These are phyloP conservation scores for Bipolaris gigantea DNA, from an alignment of 2,329 filamentous ascomycete species.

Conservation along the genomic window DNA sequence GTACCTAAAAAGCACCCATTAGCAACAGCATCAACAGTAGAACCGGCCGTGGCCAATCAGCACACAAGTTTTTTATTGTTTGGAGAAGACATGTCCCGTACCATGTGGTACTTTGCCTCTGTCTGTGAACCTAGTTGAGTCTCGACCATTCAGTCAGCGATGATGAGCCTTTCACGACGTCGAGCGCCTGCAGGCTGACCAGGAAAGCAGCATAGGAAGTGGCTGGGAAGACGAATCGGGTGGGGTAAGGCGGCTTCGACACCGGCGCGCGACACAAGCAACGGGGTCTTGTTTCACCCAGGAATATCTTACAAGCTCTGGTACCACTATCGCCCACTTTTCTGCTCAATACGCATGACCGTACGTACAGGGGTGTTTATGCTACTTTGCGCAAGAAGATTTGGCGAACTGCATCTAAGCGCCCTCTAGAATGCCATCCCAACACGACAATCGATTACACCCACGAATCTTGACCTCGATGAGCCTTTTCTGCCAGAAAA, in stretches of 20 bases:
- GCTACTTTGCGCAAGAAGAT: constrained; percentile 5
- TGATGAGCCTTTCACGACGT: constrained; percentile 23
- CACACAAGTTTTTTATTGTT: constrained; percentile 12
- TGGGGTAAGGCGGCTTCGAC: constrained; percentile 20
- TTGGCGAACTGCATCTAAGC: constrained; percentile 24
- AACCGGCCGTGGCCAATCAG: constrained; percentile 24
- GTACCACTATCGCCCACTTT: constrained; percentile 23
- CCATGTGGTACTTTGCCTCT: constrained; percentile 29
- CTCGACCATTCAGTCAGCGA: constrained; percentile 28
- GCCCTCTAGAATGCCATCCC: constrained; percentile 14
- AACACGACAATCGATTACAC: constrained; percentile 4
- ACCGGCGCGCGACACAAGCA: constrained; percentile 32
- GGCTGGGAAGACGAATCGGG: constrained; percentile 29
- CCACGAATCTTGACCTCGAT: constrained; percentile 1
- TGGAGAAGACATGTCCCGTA: constrained; percentile 21
- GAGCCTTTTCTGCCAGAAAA: background rate
- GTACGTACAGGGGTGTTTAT: constrained; percentile 29
- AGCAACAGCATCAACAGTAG: constrained; percentile 39
- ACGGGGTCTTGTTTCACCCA: constrained; percentile 37
- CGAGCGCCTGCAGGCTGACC: constrained; percentile 30
- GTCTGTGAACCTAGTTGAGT: constrained; percentile 30
- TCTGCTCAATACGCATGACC: constrained; percentile 25
- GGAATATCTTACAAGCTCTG: constrained; percentile 19
- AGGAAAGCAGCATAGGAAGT: constrained; percentile 22
- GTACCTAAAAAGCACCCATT: constrained; percentile 44